A percentile compares a stretch with the other conserved stretches of the same genome.
phyloP scores from a whole-genome alignment of 805 yeast species.

The Kuraishia hungarica region DNA sequence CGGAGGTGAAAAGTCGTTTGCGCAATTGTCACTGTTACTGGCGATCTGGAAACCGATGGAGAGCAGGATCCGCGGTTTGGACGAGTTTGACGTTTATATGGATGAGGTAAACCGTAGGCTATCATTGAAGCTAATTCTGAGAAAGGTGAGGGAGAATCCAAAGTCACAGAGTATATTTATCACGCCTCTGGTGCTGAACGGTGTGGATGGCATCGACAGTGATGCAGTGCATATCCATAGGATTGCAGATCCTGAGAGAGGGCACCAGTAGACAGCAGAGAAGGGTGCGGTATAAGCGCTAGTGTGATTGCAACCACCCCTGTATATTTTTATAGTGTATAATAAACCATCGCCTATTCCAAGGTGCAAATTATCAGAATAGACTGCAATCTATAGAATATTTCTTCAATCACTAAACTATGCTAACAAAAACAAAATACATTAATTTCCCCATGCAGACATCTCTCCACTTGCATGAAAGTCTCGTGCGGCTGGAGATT shows the following conservation, averaged over 20 bases:
- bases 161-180: slow-evolving; percentile 84
- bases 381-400: no score
- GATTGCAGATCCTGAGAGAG: slow-evolving; percentile 29
- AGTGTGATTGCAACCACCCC: no score
- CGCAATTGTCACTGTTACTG: slow-evolving; percentile 79
- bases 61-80: slow-evolving; percentile 80
- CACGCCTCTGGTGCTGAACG: slow-evolving; percentile 87
- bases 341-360: no score
- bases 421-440: no score
- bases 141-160: slow-evolving; percentile 53
- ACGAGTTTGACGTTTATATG: slow-evolving; percentile 97
- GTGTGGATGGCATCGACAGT: slow-evolving; percentile 47
- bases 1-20: slow-evolving; percentile 95
- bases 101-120: slow-evolving; percentile 83
- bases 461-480: no score
- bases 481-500: not conserved
- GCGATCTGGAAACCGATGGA: slow-evolving; percentile 94
- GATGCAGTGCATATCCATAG: slow-evolving; percentile 56
- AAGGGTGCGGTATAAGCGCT: no score
- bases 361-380: no score
- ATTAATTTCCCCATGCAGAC: no score
- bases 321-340: no score
- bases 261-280: not conserved
- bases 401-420: no score
- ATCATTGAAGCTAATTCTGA: slow-evolving; percentile 66